These are phyloP conservation scores for Pythium chondricola DNA, from an alignment of 352 stramenopile species.

Conservation along the genomic window DNA sequence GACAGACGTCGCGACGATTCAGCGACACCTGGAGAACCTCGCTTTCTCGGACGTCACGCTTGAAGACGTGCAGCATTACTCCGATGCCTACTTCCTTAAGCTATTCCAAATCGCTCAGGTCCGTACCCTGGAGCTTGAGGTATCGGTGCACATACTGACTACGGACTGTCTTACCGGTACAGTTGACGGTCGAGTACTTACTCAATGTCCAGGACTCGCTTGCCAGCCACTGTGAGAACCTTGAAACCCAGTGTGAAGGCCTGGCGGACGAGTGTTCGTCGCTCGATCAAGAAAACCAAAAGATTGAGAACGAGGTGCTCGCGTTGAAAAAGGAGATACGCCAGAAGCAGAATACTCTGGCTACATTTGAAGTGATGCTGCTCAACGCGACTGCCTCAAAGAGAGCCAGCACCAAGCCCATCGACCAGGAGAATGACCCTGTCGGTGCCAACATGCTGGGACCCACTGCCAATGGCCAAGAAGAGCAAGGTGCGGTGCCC, in stretches of 20 bases:
- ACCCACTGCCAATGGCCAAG: constrained; percentile 1
- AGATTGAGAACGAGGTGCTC: constrained; percentile 46
- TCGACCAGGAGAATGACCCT: constrained; percentile 16
- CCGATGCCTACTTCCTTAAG: constrained; percentile 82
- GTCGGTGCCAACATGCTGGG: constrained; percentile 3
- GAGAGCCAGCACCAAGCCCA: not conserved
- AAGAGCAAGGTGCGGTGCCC: constrained; percentile 31
- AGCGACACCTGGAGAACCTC: constrained; percentile 74
- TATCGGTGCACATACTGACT: not conserved
- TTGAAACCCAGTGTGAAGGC: constrained; percentile 67
- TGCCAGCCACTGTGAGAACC: constrained; percentile 46
- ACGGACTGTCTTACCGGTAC: constrained; percentile 5
- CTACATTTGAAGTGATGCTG: constrained; percentile 77
- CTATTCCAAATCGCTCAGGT: constrained; percentile 83
- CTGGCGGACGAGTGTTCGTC: constrained; percentile 51
- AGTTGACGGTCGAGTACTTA: constrained; percentile 80
- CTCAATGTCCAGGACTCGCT: constrained; percentile 82
- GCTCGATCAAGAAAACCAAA: constrained; percentile 57
- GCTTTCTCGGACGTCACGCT: constrained; percentile 77
- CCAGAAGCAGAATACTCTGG: constrained; percentile 76
- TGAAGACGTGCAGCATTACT: constrained; percentile 81
- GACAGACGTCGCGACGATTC: constrained; percentile 71
- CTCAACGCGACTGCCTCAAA: constrained; percentile 46
- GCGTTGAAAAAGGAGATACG: constrained; percentile 72
- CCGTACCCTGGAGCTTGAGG: not conserved